Base-by-base conservation (phyloP, 1,139 yeast species). In the Debaryomyces sp. region DNA sequence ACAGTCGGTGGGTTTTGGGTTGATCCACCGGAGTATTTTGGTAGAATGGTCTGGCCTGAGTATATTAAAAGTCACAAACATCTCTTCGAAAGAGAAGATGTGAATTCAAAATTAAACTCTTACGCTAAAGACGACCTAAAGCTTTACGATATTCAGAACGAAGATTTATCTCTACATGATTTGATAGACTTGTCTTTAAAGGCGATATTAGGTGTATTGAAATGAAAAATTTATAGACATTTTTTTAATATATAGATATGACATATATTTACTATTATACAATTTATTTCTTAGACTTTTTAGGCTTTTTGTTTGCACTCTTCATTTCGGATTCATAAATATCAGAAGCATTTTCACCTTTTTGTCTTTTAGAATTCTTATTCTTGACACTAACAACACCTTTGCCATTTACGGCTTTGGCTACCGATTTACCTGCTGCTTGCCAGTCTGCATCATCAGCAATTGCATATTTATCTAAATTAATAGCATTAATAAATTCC, bases 21-120 rank as follows among this genome's bases (percentile, higher is more conserved):
- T 0, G 98, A 94, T 61, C 99, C 99, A 1, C 97, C 97, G 0
- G 81, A 82, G 35, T 94, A 91, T 63, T 94, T 92, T 64, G 95
- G 85, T 52, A 75, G 82, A 26, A 79, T 88, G 52, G 99, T 94
- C 0, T 94, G 97, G 91, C 96, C 96, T 1, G 87, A 86, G 15
- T 94, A 89, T 62, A 77, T 68, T 23, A 64, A 71, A 4, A 72
- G 82, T 30, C 96, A 91, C 62, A 62, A 68, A n/a, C 73, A 78
- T 44, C 67, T 94, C 27, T 91, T 92, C 61, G 63, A 56, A 12
- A 59, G 77, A 41, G 74, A 71, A 0, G 77, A 85, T 43, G 72
- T 72, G 3, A 70, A 58, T 34, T 50, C 53, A 1, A 47, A 45
- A 0, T 56, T 75, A n/a, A 63, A 64, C 35, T 34, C 52, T 42